Conservation (phyloP, 331 rosid genomes). For the Malus hybrid region DNA sequence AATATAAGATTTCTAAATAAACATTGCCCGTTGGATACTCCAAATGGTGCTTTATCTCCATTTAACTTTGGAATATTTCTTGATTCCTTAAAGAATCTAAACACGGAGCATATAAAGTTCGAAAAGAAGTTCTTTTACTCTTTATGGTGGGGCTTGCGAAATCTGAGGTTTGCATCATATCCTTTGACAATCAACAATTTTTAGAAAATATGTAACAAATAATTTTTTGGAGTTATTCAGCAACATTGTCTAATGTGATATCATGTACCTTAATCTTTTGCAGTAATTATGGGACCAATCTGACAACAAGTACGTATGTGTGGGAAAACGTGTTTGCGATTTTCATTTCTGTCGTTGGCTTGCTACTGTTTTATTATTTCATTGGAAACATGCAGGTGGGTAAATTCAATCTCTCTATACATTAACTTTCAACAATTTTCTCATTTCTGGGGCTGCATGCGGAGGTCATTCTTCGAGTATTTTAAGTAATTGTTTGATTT, state of each 20-base stretch:
- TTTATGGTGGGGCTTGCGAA: constrained; percentile 23
- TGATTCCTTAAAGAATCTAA: neutral
- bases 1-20: neutral
- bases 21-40: neutral
- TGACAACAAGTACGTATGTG: neutral
- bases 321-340: neutral
- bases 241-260: no score
- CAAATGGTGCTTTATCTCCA: neutral
- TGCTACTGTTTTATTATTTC: neutral
- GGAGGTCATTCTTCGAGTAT: no score
- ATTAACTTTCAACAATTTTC: no score
- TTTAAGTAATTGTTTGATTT: neutral
- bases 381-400: neutral
- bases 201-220: no score
- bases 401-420: neutral
- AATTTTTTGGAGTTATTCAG: no score
- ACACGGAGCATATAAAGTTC: neutral
- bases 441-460: no score
- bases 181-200: neutral
- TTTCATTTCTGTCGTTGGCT: neutral
- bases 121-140: neutral
- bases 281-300: neutral
- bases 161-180: constrained; percentile 1
- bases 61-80: constrained; percentile 17
- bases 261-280: neutral